A percentile compares a stretch with the other conserved stretches of the same genome.
phyloP scores from a whole-genome alignment of 1,139 yeast genomes.

The Lodderomyces beijingensis region DNA sequence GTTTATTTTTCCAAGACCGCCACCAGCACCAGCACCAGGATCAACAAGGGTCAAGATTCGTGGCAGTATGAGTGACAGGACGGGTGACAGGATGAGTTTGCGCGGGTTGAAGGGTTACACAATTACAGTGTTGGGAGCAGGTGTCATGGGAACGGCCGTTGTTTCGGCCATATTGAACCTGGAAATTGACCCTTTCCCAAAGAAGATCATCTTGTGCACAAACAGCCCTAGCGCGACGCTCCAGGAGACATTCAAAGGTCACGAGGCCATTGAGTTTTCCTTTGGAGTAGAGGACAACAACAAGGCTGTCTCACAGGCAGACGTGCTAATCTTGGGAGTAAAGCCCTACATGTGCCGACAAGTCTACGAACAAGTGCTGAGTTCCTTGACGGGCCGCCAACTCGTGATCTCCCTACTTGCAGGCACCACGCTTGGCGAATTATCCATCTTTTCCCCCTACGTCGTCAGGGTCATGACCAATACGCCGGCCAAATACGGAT shows the following conservation, averaged over 20 bases:
- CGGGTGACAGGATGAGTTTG: too few relatives aligned
- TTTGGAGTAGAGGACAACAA: slow-evolving; percentile 48
- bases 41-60: too few relatives aligned
- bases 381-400: slow-evolving; percentile 47
- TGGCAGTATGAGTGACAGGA: too few relatives aligned
- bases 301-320: slow-evolving; percentile 57
- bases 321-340: slow-evolving; percentile 75
- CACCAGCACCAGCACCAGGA: too few relatives aligned
- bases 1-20: too few relatives aligned
- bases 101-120: slow-evolving; percentile 42
- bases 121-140: slow-evolving; percentile 83
- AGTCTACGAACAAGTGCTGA: slow-evolving; percentile 46
- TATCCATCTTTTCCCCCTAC: slow-evolving; percentile 47
- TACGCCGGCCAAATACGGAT: slow-evolving; percentile 89
- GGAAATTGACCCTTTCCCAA: slow-evolving; percentile 57
- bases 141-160: slow-evolving; percentile 97
- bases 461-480: slow-evolving; percentile 97
- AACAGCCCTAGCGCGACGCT: slow-evolving; percentile 12
- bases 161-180: slow-evolving; percentile 64
- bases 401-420: slow-evolving; percentile 82
- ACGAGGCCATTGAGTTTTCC: slow-evolving; percentile 50
- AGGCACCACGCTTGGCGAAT: slow-evolving; percentile 80
- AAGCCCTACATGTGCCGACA: slow-evolving; percentile 77
- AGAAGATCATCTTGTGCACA: slow-evolving; percentile 71
- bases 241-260: slow-evolving; percentile 12